These are phyloP conservation scores for Myxozyma neglecta DNA, from an alignment of 805 yeast genomes.

Conservation along the genomic window DNA sequence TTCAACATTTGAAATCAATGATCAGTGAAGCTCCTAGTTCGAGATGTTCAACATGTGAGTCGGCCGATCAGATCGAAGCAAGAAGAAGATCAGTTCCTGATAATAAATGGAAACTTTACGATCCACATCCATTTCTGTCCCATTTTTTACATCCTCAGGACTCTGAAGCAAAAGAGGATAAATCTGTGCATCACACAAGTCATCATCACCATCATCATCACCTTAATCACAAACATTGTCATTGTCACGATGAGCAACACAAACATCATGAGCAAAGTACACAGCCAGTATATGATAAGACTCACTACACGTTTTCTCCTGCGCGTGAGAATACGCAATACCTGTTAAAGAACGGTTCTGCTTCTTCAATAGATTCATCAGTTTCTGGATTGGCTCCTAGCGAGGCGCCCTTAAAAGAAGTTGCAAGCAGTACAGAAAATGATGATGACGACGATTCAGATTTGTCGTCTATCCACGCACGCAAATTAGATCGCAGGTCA, in stretches of 20 bases:
- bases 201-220: slow-evolving; percentile 6
- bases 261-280: background rate
- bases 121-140: slow-evolving; percentile 27
- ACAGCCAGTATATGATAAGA: slow-evolving; percentile 18
- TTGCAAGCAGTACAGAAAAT: background rate
- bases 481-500: slow-evolving; percentile 17
- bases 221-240: slow-evolving; percentile 1
- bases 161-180: background rate
- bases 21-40: background rate
- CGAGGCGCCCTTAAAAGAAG: background rate
- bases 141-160: slow-evolving; percentile 13
- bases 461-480: background rate
- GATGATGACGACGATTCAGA: background rate
- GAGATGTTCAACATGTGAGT: background rate
- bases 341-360: slow-evolving; percentile 2
- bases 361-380: slow-evolving; percentile 2
- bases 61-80: background rate
- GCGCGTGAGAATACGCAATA: slow-evolving; percentile 15
- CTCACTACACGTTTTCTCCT: slow-evolving; percentile 26
- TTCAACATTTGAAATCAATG: background rate
- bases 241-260: background rate
- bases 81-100: slow-evolving; percentile 8
- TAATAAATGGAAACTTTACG: slow-evolving; percentile 22
- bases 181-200: background rate
- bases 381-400: background rate